Evolutionary conservation across 495 filamentous ascomycete species (phyloP), one percentile per base, ranked within the genome.

Genomic region (Chaetomium tenue): DNA sequence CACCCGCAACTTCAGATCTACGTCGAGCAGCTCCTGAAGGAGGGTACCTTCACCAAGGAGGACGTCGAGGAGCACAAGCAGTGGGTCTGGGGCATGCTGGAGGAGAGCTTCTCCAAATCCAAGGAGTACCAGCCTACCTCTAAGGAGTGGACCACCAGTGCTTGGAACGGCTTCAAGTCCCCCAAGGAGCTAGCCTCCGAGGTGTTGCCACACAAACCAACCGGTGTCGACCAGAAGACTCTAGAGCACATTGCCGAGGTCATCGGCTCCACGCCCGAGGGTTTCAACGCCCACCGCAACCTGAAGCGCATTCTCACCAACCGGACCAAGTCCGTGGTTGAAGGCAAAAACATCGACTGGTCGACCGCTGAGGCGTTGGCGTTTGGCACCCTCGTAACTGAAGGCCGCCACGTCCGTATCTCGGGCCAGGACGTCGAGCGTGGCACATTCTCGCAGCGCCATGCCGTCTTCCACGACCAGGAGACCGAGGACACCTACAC

Each of bases 51-150:
- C 82, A 97, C 92, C 63, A 91, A 96, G 80, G 93, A 93, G 70
- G 94, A 98, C 72, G 91, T 98, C 63, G 93, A 98, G 64, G 94
- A 98, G 83, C 94, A 98, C 84, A 96, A 94, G 82, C 90, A 95
- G 77, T 98, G 94, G 94, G 95, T 98, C 57, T 98, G 95, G 94
- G 91, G 91, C 66, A 98, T 98, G 93, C 81, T 98, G 51, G 91
- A 93, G 72, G 92, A 96, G 74, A 96, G 91, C 81, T 98, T 98
- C 77, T 84, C 92, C 66, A 90, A 93, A 74, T 95, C 91, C 79
- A 97, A 92, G 79, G 93, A 98, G 72, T 98, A 98, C 76, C 90
- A 96, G 79, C 92, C 94, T 23, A 93, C 89, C 47, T 87, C 93
- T 63, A 96, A 96, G 79, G 94, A 98, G 78, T 98, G 94, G 94